Percentiles rank a stretch among this genome's conserved stretches.
Conservation (phyloP, 2,329 filamentous ascomycete genomes). For the Ophiostoma tasmaniense region DNA sequence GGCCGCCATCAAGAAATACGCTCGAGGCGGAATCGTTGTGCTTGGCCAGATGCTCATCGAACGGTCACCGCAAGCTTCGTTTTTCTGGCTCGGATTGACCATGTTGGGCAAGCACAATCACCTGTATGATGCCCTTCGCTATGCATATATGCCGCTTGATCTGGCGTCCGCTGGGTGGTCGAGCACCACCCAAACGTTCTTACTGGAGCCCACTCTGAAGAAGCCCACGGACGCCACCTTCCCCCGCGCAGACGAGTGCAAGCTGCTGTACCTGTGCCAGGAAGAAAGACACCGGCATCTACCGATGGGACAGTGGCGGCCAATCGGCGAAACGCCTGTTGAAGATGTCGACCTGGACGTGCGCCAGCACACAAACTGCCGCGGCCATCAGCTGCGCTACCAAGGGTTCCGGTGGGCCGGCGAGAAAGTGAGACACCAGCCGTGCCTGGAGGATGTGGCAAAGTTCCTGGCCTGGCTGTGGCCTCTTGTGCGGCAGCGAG, state of each 20-base stretch:
- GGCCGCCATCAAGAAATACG: conserved; percentile 22
- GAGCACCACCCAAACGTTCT: conserved; percentile 24
- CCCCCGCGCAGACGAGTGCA: conserved; percentile 25
- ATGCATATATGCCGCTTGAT: conserved; percentile 24
- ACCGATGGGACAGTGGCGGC: conserved; percentile 26
- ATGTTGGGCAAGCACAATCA: conserved; percentile 22
- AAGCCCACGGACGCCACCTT: conserved; percentile 15
- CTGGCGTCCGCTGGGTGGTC: conserved; percentile 26
- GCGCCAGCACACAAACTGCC: conserved; percentile 24
- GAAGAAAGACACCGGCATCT: conserved; percentile 20
- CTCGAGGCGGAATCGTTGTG: conserved; percentile 16
- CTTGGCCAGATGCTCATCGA: conserved; percentile 25
- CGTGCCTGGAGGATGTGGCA: conserved; percentile 7
- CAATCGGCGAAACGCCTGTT: conserved; percentile 25
- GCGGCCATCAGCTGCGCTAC: conserved; percentile 23
- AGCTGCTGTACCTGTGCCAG: conserved; percentile 26
- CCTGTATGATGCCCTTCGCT: conserved; percentile 21
- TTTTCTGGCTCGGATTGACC: conserved; percentile 25
- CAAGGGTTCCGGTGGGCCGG: conserved; percentile 22
- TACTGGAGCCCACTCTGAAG: conserved; percentile 23
- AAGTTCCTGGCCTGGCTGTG: conserved; percentile 5
- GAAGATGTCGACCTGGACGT: conserved; percentile 27
- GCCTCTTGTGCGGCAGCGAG: not conserved
- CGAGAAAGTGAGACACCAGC: too few relatives aligned
- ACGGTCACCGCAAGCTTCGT: conserved; percentile 22